Percentiles rank a stretch among this genome's conserved stretches.
phyloP scores from a whole-genome alignment of 805 yeast genomes.

The Pichia gijzeniarum region DNA sequence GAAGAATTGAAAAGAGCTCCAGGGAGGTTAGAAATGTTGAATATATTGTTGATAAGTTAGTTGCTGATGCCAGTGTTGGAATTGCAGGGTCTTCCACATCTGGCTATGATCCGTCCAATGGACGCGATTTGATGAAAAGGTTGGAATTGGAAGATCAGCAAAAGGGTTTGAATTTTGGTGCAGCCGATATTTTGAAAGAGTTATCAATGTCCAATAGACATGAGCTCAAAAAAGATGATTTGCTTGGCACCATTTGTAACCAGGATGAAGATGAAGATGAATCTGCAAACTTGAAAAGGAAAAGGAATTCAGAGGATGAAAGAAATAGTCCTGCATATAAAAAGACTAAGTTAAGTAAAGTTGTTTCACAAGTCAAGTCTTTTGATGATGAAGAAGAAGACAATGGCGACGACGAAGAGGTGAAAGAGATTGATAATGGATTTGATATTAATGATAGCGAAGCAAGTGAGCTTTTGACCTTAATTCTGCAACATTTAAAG shows the following conservation, averaged over 20 bases:
- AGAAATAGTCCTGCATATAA: constrained; percentile 5
- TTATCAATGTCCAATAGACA: constrained; percentile 14
- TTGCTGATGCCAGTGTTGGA: constrained; percentile 27
- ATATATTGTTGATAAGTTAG: constrained; percentile 20
- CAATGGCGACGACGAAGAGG: constrained; percentile 22
- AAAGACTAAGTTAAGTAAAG: constrained; percentile 8
- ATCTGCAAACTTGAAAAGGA: constrained; percentile 1
- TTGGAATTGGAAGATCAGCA: constrained; percentile 32
- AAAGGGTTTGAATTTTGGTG: constrained; percentile 33
- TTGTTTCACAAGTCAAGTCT: constrained; percentile 11
- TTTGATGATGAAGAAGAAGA: constrained; percentile 21
- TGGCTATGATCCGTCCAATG: constrained; percentile 26
- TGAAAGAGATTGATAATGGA: constrained; percentile 15
- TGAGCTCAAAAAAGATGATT: constrained; percentile 32
- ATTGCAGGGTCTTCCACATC: constrained; percentile 14
- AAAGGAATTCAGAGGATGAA: constrained; percentile 10
- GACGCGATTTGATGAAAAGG: constrained; percentile 22
- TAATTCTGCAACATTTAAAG: constrained; percentile 52
- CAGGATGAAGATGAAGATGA: constrained; percentile 14
- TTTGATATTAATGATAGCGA: constrained; percentile 7
- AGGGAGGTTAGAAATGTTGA: constrained; percentile 17
- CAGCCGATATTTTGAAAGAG: constrained; percentile 35
- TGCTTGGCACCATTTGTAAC: constrained; percentile 31
- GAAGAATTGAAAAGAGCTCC: constrained; percentile 50
- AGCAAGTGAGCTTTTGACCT: constrained; percentile 20